Percentiles rank a stretch among this genome's conserved stretches.
Conservation (phyloP, 768 basidiomycete species). For the Agaricus blazei region DNA sequence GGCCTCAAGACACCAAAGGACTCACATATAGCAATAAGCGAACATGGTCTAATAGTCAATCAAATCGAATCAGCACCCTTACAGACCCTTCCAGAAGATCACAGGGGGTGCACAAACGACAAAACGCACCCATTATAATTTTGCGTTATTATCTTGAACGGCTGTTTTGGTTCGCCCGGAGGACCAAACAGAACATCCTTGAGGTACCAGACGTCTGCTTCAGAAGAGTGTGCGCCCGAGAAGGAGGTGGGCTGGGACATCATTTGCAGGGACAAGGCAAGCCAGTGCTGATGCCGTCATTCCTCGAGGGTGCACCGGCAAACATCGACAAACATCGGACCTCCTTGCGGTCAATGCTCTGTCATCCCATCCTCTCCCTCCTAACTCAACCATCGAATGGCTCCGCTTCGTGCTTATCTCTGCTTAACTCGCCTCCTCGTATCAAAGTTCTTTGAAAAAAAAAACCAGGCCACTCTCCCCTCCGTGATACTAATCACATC, state of each 20-base stretch:
- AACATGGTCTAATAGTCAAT: slow-evolving; percentile 62
- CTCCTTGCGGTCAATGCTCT: no score
- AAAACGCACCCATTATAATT: slow-evolving; percentile 74
- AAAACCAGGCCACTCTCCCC: no score
- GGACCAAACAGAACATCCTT: slow-evolving; percentile 56
- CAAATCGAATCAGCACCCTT: not conserved
- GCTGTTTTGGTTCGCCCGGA: slow-evolving; percentile 18
- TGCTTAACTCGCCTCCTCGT: no score
- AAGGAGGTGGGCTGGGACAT: slow-evolving; percentile 8
- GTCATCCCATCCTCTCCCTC: no score
- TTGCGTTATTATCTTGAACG: slow-evolving; percentile 69
- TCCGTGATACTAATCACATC: no score
- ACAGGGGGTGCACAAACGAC: no score
- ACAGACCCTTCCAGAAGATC: not conserved
- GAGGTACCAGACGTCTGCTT: slow-evolving; percentile 72
- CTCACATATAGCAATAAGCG: slow-evolving; percentile 86
- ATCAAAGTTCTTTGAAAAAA: no score
- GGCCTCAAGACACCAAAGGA: not conserved
- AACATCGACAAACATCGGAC: not conserved
- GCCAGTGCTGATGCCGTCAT: not conserved
- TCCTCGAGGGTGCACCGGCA: not conserved
- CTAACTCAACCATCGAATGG: no score
- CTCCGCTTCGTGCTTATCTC: no score
- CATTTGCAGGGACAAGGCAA: not conserved
- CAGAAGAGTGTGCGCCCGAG: slow-evolving; percentile 34